phyloP scores from a whole-genome alignment of 1,284 basidiomycete species.

The Mycena sp. region DNA sequence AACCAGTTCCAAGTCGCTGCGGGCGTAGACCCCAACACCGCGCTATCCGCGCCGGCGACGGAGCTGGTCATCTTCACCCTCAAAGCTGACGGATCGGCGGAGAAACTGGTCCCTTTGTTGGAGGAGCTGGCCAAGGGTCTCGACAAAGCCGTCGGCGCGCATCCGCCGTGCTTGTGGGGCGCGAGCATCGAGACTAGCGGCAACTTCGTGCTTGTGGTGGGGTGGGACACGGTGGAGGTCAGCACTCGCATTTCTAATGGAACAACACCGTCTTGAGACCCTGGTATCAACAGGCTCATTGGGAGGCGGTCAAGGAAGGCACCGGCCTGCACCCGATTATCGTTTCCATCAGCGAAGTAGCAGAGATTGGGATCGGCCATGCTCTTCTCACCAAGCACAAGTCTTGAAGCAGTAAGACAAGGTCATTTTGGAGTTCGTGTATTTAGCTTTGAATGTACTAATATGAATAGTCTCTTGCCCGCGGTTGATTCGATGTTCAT shows the following conservation, averaged over 20 bases:
- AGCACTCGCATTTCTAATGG: not conserved
- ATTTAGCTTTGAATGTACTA: too few species aligned
- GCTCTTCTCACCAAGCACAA: too few species aligned
- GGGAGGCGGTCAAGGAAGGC: constrained; percentile 23
- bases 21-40: constrained; percentile 16
- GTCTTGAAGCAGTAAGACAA: too few species aligned
- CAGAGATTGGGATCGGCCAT: constrained; percentile 22
- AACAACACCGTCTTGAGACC: not conserved
- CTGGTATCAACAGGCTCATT: constrained; percentile 17
- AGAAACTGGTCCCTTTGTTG: constrained; percentile 28
- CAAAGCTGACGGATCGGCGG: constrained; percentile 27
- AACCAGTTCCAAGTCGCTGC: constrained; percentile 32
- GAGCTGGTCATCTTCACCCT: constrained; percentile 35
- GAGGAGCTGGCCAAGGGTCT: constrained; percentile 23
- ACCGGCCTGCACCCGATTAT: constrained; percentile 8
- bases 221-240: constrained; percentile 40
- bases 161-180: constrained; percentile 30
- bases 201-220: constrained; percentile 33
- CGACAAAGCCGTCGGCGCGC: constrained; percentile 23
- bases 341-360: not conserved
- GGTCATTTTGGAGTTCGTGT: too few species aligned
- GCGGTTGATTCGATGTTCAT: too few species aligned
- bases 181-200: constrained; percentile 32
- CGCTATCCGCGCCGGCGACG: constrained; percentile 31
- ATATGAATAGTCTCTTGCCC: too few species aligned